Evolutionary conservation across 2,329 filamentous ascomycete genomes (phyloP).

Genomic region (Microcera coccophila): DNA sequence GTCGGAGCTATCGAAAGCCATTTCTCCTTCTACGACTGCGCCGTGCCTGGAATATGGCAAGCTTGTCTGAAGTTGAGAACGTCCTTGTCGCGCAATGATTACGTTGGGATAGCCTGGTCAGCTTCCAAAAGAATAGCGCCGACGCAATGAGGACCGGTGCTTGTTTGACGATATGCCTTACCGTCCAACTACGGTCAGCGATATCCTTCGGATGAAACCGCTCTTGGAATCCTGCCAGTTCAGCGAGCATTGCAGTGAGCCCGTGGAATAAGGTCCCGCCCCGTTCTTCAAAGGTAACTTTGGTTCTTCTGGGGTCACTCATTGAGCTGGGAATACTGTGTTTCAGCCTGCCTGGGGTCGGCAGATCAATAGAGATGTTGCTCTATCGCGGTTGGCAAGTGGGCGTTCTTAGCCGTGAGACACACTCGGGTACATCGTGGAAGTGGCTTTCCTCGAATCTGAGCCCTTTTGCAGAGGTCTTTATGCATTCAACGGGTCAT

Average conservation of each 20-base stretch:
- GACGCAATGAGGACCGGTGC: constrained; percentile 25
- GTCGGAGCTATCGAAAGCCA: constrained; percentile 26
- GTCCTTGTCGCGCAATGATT: constrained; percentile 49
- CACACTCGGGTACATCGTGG: neutral
- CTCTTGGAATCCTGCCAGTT: constrained; percentile 20
- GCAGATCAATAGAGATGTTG: neutral
- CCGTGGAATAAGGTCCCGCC: constrained; percentile 22
- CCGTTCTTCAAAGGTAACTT: neutral
- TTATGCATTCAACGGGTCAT: constrained; percentile 10
- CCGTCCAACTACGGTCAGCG: constrained; percentile 18
- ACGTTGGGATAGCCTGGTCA: constrained; percentile 50
- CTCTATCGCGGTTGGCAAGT: constrained; percentile 1
- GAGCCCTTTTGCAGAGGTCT: no score
- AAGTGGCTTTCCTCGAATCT: no score
- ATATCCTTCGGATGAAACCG: constrained; percentile 28
- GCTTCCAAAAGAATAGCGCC: constrained; percentile 34
- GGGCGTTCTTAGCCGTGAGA: constrained; percentile 6
- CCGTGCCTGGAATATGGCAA: constrained; percentile 30
- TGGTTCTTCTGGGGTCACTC: neutral
- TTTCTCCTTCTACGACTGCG: constrained; percentile 31
- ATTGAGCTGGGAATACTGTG: constrained; percentile 1
- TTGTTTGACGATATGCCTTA: constrained; percentile 16
- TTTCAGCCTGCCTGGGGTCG: no score
- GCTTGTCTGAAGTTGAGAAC: constrained; percentile 55
- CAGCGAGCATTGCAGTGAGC: constrained; percentile 54